Evolutionary conservation across 2,329 filamentous ascomycete species (phyloP).

Genomic region (Pseudocercospora pini-densiflorae): DNA sequence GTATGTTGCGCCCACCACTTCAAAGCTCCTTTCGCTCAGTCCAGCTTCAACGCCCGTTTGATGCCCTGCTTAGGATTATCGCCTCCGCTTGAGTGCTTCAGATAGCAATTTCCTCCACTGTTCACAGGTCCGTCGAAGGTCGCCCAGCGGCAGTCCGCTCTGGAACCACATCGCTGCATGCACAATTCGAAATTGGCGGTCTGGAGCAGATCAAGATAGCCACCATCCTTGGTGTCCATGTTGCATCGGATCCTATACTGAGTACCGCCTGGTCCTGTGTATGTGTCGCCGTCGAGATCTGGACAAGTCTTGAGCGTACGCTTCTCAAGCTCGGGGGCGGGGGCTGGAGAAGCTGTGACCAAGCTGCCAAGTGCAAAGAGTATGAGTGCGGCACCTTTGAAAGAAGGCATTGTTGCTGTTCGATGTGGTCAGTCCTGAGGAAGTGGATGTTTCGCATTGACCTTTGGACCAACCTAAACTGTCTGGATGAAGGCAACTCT

Average conservation of each 20-base stretch:
- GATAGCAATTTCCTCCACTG: background rate
- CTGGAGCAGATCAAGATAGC: background rate
- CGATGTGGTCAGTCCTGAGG: too few species aligned
- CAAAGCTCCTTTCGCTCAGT: background rate
- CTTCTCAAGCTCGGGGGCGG: too few species aligned
- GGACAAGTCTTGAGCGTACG: too few species aligned
- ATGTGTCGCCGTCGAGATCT: too few species aligned
- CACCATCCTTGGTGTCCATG: background rate
- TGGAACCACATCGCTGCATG: background rate
- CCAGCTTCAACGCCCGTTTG: background rate
- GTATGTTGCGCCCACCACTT: background rate
- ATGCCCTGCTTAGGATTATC: background rate
- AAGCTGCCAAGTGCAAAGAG: too few species aligned
- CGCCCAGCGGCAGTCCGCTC: background rate
- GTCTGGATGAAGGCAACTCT: too few species aligned
- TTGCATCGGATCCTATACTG: background rate
- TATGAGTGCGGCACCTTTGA: too few species aligned
- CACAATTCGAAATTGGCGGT: background rate
- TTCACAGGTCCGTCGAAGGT: background rate
- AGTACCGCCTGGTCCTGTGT: too few species aligned
- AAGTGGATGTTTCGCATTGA: too few species aligned
- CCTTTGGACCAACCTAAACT: too few species aligned
- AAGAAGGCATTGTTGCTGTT: too few species aligned
- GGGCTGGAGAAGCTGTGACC: too few species aligned
- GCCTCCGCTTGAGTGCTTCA: background rate